Conservation (phyloP, 2,329 filamentous ascomycete species). For the Monosporascus sp. region DNA sequence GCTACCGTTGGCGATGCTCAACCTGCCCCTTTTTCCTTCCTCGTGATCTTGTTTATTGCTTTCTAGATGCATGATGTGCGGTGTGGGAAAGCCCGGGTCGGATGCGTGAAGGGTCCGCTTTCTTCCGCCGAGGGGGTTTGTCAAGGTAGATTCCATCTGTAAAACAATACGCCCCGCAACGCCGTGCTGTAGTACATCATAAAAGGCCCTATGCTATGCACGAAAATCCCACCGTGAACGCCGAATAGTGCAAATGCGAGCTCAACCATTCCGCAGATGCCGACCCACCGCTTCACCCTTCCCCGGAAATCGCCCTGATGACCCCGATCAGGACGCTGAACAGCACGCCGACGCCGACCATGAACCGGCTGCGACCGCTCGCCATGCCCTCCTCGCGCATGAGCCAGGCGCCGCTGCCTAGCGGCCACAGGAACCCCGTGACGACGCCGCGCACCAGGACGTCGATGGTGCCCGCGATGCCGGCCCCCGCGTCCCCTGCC, state of each 20-base stretch:
- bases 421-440: constrained; percentile 91
- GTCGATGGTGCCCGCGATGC: constrained; percentile 60
- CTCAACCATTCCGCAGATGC: background rate
- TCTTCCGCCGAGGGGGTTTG: background rate
- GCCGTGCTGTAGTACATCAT: no score
- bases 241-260: constrained; percentile 2
- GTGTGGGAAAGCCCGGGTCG: background rate
- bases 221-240: background rate
- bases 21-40: constrained; percentile 12
- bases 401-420: constrained; percentile 81
- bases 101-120: no score
- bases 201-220: no score
- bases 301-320: constrained; percentile 28
- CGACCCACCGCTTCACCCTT: constrained; percentile 12
- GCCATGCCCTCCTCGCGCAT: constrained; percentile 83
- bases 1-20: constrained; percentile 20
- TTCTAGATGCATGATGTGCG: background rate
- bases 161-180: no score
- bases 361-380: constrained; percentile 76
- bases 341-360: constrained; percentile 77
- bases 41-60: background rate
- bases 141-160: background rate
- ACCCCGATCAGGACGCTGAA: constrained; percentile 41
- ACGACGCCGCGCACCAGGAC: constrained; percentile 83
- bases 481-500: constrained; percentile 26